Evolutionary conservation across 208 protist species (phyloP), one percentile per base, ranked within the genome.

Genomic region (Angomonas ambiguus): DNA sequence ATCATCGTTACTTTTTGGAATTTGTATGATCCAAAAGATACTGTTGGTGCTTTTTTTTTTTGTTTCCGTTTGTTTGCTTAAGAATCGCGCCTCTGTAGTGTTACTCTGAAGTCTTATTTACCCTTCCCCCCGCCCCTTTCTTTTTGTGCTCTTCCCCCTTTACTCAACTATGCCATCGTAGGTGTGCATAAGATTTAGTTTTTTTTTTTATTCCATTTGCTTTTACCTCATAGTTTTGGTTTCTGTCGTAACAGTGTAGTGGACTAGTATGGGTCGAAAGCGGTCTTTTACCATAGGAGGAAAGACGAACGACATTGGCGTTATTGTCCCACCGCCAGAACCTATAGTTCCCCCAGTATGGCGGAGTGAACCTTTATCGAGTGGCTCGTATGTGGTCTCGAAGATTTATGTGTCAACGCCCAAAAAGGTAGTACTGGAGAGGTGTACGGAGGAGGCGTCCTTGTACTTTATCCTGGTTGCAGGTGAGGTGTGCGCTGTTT

Each of bases 361-460:
- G 35, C 35, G 35, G 35, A 41, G 35, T 13, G 35, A 41, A 13
- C 13, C 13, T 5, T 18, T 41, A 18, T 13, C 5, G 8, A 41
- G 35, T 41, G 35, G 35, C 13, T 18, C 8, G 8, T 13, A 41
- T 41, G 8, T 13, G 8, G 35, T 13, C 35, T 41, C 35, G 8
- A 41, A 41, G 13, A 5, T 41, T 18, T 41, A 18, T 13, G 13
- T 41, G 8, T 13, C 35, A 5, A 18, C 35, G 5, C 8, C 13
- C 35, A 41, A 41, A 20, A 4, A n/a, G 45, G 45, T 53, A 20
- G 24, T n/a, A 5, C 18, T 13, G 24, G 10, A 27, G 20, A 4
- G 20, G 76, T 83, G 61, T 48, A 42, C 49, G 74, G 82, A 13
- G 45, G 45, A 53, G 45, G 8, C 20, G 18, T 24, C 18, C 8